These are phyloP conservation scores for Erysimum cheiri DNA, from an alignment of 441 rosid genomes.

Conservation along the genomic window DNA sequence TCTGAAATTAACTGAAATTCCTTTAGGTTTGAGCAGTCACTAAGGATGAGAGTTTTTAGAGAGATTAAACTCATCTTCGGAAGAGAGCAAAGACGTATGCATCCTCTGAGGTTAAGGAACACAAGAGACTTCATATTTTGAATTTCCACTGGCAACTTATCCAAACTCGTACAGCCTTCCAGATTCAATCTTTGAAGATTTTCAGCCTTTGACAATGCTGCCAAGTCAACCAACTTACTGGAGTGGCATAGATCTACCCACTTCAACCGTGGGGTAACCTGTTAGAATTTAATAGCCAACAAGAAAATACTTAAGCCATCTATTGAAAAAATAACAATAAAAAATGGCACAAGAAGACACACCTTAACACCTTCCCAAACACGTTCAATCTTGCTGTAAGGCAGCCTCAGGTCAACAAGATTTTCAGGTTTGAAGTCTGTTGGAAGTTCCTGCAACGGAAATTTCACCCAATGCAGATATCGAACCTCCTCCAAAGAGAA, in stretches of 20 bases:
- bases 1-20: neutral
- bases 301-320: no score
- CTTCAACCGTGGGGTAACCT: slow-evolving; percentile 12
- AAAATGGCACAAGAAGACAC: neutral
- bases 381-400: slow-evolving; percentile 27
- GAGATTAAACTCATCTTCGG: slow-evolving; percentile 11
- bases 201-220: slow-evolving; percentile 25
- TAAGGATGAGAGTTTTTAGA: slow-evolving; percentile 13
- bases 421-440: neutral
- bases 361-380: slow-evolving; percentile 35
- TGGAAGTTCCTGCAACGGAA: slow-evolving; percentile 27
- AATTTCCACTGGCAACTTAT: neutral
- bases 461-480: slow-evolving; percentile 29
- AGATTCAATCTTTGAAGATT: slow-evolving; percentile 14
- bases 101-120: slow-evolving; percentile 15
- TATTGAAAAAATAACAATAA: neutral
- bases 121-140: slow-evolving; percentile 13
- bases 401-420: slow-evolving; percentile 25
- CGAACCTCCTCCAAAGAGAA: slow-evolving; percentile 1
- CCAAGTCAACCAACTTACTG: neutral
- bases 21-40: neutral
- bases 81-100: neutral
- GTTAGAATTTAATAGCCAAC: neutral
- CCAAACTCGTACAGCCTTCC: slow-evolving; percentile 28
- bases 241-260: slow-evolving; percentile 31